Evolutionary conservation across 345 rosid species (phyloP).

Genomic region (Eucalyptus virginea): DNA sequence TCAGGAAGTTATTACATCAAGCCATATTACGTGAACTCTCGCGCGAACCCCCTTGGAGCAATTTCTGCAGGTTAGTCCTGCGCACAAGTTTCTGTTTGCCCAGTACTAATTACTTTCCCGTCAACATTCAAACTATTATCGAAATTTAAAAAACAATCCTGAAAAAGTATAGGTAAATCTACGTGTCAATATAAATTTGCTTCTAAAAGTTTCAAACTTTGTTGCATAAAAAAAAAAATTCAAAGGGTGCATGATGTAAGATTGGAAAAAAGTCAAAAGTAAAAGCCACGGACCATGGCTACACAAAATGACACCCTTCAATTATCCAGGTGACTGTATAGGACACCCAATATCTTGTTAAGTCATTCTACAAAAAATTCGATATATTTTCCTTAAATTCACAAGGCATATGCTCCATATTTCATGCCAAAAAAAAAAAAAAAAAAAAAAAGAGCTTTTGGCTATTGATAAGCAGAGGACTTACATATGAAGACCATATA

Average conservation of each 20-base stretch:
- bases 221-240: neutral
- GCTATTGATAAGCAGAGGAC: neutral
- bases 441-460: neutral
- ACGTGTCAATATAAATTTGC: neutral
- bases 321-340: neutral
- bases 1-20: constrained; percentile 6
- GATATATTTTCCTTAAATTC: neutral
- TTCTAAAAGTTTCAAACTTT: neutral
- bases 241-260: neutral
- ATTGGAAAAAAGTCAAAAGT: neutral
- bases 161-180: neutral
- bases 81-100: neutral
- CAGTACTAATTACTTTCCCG: neutral
- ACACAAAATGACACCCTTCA: neutral
- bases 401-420: neutral
- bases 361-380: neutral
- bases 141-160: neutral
- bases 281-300: neutral
- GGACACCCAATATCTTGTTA: neutral
- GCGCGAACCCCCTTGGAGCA: constrained; percentile 8
- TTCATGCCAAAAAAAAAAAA: neutral
- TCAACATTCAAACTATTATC: neutral
- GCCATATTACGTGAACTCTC: constrained; percentile 10
- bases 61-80: constrained; percentile 16
- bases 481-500: neutral